These are phyloP conservation scores for Solanum appendiculatum DNA, from an alignment of 257 asterid species.

Conservation along the genomic window DNA sequence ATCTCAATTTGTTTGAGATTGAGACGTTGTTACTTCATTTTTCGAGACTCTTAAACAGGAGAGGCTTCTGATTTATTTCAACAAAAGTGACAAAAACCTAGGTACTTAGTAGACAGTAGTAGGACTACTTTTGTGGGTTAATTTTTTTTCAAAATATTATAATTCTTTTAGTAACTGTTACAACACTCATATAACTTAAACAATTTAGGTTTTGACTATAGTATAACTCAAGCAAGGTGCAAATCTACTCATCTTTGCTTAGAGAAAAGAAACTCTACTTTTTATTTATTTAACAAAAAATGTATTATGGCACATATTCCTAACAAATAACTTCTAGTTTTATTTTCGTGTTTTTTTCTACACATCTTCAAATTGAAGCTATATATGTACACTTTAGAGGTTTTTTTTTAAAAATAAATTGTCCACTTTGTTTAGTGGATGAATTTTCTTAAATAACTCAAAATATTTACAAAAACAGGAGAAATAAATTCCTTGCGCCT, in stretches of 20 bases:
- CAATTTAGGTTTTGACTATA: not conserved
- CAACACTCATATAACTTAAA: not conserved
- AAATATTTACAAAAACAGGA: not conserved
- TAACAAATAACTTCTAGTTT: not conserved
- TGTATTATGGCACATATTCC: not conserved
- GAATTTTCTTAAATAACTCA: not conserved
- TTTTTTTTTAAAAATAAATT: not conserved
- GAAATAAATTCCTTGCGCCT: not conserved
- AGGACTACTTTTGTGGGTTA: not conserved
- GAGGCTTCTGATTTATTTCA: not conserved
- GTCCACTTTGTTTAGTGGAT: not conserved
- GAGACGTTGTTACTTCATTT: not conserved
- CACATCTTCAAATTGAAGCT: not conserved
- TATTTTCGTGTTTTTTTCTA: not conserved
- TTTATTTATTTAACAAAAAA: not conserved
- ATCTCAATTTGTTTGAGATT: not conserved
- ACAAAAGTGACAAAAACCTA: not conserved
- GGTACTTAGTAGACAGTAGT: not conserved
- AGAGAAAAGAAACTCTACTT: not conserved
- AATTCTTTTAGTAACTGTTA: not conserved
- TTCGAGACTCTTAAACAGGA: not conserved
- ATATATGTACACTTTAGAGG: not conserved
- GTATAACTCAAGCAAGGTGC: not conserved
- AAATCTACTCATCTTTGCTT: not conserved
- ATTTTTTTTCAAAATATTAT: too few species aligned